Evolutionary conservation across 2,329 filamentous ascomycete species (phyloP), one percentile per base, ranked within the genome.

Genomic region (Trichoderma sp.): DNA sequence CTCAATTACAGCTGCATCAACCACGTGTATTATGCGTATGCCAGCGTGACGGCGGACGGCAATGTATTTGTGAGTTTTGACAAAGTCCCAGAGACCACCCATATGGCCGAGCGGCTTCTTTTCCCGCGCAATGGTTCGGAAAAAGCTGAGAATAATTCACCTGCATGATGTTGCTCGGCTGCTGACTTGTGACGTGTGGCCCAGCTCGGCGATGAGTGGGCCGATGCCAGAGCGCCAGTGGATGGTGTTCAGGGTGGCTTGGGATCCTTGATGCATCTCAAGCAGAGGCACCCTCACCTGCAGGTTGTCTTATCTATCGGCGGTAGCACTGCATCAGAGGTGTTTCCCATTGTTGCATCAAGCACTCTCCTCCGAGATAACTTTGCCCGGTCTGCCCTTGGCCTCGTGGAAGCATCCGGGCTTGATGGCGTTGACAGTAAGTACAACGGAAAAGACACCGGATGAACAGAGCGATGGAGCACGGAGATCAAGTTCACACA

Each of bases 1-100:
- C 82, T 95, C 75, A 91, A 92, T 77, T 88, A 93, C 77, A 87
- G 87, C 72, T 92, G 90, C 75, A 89, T 95, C 74, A 94, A 90
- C 73, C 90, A 93, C 76, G 88, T 94, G 30, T 94, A 94, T 79
- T 95, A 95, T 77, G 91, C 92, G 14, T 94, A 92, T 85, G 91
- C 91, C 69, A 91, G 86, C 79, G 87, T 95, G 54, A 87, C 88
- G 71, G 80, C 85, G 61, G 90, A 94, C 76, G 92, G 92, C 60
- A 87, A 87, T 65, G 88, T 95, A 71, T 91, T 91, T 83, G 92
- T 94, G 81, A 82, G 87, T 84, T 70, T 34, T 54, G 21, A 67
- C 37, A n/a, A 66, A 68, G 32, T 39, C 59, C 59, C 32, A 30
- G 34, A 46, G 28, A 39, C 56, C 56, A 68, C 46, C n/a, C 39